Evolutionary conservation across 345 rosid genomes (phyloP), one percentile per base, ranked within the genome.

Genomic region (Salix suchowensis): DNA sequence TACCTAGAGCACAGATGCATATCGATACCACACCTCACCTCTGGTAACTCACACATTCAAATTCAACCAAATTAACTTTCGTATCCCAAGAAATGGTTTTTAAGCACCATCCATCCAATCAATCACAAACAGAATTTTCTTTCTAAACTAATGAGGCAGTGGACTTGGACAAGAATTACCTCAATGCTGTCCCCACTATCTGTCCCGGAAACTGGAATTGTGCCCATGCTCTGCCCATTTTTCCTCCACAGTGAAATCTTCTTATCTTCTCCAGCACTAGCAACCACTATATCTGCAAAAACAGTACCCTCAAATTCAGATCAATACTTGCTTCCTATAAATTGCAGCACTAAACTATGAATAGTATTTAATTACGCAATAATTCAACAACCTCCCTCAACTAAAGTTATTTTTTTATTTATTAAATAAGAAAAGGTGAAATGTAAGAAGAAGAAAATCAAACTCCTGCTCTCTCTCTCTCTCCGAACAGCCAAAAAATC

Each of bases 251-350:
- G 11, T 0, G 99, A 92, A 76, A 96, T 94, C 92, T 86, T 94
- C 90, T 91, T 92, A 77, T 94, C 99, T 39, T 94, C 99, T 68
- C 99, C 98, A 2, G 97, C 89, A 88, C 98, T 93, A n/a, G 96
- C 99, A 79, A 94, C 90, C 39, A 94, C 99, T 76, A 96, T 86
- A 91, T 96, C 99, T 96, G 86, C 82, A 85, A 32, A 73, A 68
- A 68, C 37, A 9, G 21, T 67, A 67, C 32, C 7, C 37, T 2
- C 1, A 3, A 37, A 42, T 12, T 6, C 44, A 19, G 36, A 67
- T 46, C 44, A 78, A 64, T 5, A 26, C 4, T 28, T 58, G 62
- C 62, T 58, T 58, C 2, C 28, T 7, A 10, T 9, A 58, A 58
- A 10, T 9, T 58, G 64, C 13, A 58, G 64, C 23, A 9, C 14